Conservation (phyloP, 2,329 filamentous ascomycete genomes). For the Metarhizium robertsii region DNA sequence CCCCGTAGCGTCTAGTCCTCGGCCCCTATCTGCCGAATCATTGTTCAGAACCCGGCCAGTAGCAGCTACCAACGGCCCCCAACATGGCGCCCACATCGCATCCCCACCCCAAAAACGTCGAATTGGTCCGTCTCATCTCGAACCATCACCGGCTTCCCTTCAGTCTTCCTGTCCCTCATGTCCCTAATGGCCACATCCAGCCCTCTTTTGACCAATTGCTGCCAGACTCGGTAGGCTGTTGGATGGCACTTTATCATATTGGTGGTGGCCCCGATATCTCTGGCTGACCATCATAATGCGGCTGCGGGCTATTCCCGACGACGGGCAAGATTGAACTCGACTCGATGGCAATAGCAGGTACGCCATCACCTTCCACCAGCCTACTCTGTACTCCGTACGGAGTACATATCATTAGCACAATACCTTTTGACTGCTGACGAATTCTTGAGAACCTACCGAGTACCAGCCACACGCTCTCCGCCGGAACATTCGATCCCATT, state of each 20-base stretch:
- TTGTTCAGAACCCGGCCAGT: conserved; percentile 1
- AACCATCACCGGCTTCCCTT: not conserved
- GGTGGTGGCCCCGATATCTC: too few relatives aligned
- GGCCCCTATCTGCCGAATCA: conserved; percentile 9
- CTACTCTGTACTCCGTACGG: too few relatives aligned
- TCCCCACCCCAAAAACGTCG: not conserved
- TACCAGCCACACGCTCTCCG: too few relatives aligned
- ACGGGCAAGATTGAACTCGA: too few relatives aligned
- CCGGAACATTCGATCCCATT: not conserved
- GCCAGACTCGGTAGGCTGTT: not conserved
- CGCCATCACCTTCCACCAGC: too few relatives aligned
- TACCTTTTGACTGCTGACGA: too few relatives aligned
- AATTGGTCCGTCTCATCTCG: not conserved
- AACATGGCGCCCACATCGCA: not conserved
- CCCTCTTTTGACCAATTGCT: not conserved
- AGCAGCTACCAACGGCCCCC: conserved; percentile 3
- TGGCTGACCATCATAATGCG: too few relatives aligned
- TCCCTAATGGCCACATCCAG: not conserved
- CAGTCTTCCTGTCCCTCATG: not conserved
- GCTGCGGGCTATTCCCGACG: too few relatives aligned
- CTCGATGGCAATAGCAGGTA: too few relatives aligned
- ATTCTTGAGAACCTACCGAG: too few relatives aligned
- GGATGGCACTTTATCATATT: too few relatives aligned
- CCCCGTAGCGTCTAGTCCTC: conserved; percentile 2
- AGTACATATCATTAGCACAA: too few relatives aligned